phyloP scores from a whole-genome alignment of 179 eudicot species.

The Gypsophila paniculata region DNA sequence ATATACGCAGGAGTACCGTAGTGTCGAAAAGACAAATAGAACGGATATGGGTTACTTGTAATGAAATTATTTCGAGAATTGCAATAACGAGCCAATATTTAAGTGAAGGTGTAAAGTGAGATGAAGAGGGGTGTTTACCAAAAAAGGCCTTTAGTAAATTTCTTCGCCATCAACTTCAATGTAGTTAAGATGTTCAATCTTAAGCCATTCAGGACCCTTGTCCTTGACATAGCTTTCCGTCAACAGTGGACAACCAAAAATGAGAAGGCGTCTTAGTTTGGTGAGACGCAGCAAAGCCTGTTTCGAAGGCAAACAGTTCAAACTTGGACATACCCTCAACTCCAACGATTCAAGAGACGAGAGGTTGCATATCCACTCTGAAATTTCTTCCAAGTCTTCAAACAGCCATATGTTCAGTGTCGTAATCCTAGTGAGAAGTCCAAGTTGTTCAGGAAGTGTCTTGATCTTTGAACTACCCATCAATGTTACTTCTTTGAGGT shows the following conservation, averaged over 20 bases:
- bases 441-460: conserved; percentile 13
- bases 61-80: too few species aligned
- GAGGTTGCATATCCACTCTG: conserved; percentile 15
- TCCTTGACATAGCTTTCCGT: neutral
- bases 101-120: too few species aligned
- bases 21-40: too few species aligned
- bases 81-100: too few species aligned
- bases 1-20: too few species aligned
- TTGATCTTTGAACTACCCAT: neutral
- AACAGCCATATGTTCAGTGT: neutral
- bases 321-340: neutral
- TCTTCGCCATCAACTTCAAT: neutral
- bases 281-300: conserved; percentile 2
- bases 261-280: neutral
- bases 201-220: conserved; percentile 7
- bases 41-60: too few species aligned
- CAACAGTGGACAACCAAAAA: conserved; percentile 11
- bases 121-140: neutral
- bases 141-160: neutral
- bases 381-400: conserved; percentile 10
- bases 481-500: neutral
- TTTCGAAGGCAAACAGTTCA: conserved; percentile 15
- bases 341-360: conserved; percentile 1
- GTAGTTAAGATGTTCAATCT: conserved; percentile 7
- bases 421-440: neutral